Evolutionary conservation across 2,329 filamentous ascomycete species (phyloP).

Genomic region (Epichloe sibirici): DNA sequence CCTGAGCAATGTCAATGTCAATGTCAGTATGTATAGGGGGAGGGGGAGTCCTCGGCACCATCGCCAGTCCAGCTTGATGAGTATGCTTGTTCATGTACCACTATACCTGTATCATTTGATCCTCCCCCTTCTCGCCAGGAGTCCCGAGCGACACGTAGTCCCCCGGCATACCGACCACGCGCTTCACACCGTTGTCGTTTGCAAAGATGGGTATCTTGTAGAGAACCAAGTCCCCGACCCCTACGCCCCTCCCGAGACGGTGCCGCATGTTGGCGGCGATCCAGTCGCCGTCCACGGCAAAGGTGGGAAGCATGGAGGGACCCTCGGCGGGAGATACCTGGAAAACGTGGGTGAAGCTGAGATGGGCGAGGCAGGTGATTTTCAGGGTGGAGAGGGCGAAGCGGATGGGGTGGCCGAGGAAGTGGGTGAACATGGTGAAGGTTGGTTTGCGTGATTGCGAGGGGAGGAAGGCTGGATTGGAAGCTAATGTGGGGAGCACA

Average conservation of each 20-base stretch:
- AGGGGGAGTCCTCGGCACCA: too few relatives aligned
- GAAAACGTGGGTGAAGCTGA: slow-evolving; percentile 47
- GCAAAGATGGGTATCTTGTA: slow-evolving; percentile 63
- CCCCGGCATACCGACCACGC: slow-evolving; percentile 62
- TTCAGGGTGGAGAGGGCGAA: slow-evolving; percentile 23
- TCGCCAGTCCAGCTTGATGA: too few relatives aligned
- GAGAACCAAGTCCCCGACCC: slow-evolving; percentile 74
- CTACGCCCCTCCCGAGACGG: slow-evolving; percentile 50
- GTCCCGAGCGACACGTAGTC: slow-evolving; percentile 62
- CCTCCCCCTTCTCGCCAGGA: slow-evolving; percentile 35
- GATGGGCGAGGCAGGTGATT: slow-evolving; percentile 29
- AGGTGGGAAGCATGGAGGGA: slow-evolving; percentile 82
- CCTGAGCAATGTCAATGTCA: slow-evolving; percentile 34
- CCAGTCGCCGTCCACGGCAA: slow-evolving; percentile 54
- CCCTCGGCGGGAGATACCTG: slow-evolving; percentile 50
- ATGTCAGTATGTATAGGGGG: too few relatives aligned
- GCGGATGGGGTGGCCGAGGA: slow-evolving; percentile 28
- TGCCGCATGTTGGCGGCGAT: slow-evolving; percentile 57
- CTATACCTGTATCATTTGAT: slow-evolving; percentile 53
- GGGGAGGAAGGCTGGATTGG: not conserved
- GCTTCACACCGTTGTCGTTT: slow-evolving; percentile 57
- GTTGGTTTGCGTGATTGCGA: not conserved
- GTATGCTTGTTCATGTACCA: too few relatives aligned
- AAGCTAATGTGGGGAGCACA: not conserved
- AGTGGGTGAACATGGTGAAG: slow-evolving; percentile 13